Evolutionary conservation across 192 early-diverging fungal species (phyloP).

Genomic region (Endogone sp.): DNA sequence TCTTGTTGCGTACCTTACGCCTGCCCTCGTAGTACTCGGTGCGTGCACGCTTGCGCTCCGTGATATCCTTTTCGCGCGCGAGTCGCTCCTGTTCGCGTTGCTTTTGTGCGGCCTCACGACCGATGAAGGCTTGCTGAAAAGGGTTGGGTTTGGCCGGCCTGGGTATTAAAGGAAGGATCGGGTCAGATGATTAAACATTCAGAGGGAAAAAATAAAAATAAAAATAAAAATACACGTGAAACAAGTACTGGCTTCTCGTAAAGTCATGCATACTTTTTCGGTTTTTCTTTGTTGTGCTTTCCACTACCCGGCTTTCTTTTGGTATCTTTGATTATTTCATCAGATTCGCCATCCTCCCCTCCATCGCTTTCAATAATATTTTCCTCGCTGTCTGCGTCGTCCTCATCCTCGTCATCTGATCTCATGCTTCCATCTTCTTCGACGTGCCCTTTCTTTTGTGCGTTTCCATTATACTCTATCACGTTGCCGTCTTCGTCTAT

Average conservation of each 20-base stretch:
- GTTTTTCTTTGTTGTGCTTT: not conserved
- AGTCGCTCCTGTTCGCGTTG: slow-evolving; percentile 12
- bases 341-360: not conserved
- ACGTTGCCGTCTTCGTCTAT: slow-evolving; percentile 36
- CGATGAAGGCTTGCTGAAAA: slow-evolving; percentile 17
- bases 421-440: slow-evolving; percentile 2
- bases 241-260: too few relatives aligned
- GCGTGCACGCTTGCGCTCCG: slow-evolving; percentile 18
- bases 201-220: not conserved
- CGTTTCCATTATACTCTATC: slow-evolving; percentile 14
- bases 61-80: slow-evolving; percentile 9
- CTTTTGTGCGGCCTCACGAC: slow-evolving; percentile 3
- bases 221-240: not conserved
- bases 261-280: slow-evolving; percentile 3
- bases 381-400: not conserved
- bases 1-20: slow-evolving; percentile 25
- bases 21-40: slow-evolving; percentile 26
- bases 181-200: not conserved
- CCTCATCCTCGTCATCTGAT: slow-evolving; percentile 16
- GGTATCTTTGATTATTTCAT: not conserved
- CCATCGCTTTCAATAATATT: not conserved
- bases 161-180: not conserved
- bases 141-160: slow-evolving; percentile 25
- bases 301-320: slow-evolving; percentile 10
- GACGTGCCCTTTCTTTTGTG: slow-evolving; percentile 8